Conservation (phyloP, 139 green algal species). For the Desmodesmus armatus region DNA sequence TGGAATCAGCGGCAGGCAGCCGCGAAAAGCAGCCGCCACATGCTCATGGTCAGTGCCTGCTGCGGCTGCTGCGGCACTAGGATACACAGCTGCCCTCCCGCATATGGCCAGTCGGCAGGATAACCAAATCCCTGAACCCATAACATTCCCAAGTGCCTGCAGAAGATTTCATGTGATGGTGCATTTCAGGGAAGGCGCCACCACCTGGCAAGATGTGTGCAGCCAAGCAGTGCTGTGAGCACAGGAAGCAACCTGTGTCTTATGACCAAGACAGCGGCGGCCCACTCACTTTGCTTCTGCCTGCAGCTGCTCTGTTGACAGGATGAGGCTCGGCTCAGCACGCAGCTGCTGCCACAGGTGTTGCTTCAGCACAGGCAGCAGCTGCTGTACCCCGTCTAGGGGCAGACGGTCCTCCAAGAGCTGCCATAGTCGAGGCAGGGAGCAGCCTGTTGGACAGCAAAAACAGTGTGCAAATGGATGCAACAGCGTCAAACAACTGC, state of each 20-base stretch:
- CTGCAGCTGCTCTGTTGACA: constrained; percentile 35
- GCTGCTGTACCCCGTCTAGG: background rate
- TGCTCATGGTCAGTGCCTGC: no score
- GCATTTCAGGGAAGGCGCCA: background rate
- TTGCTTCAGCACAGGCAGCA: constrained; percentile 18
- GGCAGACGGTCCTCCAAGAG: constrained; percentile 40
- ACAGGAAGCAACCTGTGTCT: no score
- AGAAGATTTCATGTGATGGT: background rate
- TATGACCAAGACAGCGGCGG: no score
- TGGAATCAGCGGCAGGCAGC: no score
- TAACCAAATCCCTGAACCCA: no score
- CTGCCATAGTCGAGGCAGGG: constrained; percentile 40
- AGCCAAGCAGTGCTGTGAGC: background rate
- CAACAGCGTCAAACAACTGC: background rate
- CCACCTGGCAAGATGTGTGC: background rate
- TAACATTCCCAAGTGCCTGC: no score
- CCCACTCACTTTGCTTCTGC: constrained; percentile 9
- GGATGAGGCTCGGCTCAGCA: background rate
- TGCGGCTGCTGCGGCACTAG: no score
- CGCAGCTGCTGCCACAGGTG: constrained; percentile 41
- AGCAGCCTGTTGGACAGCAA: constrained; percentile 26
- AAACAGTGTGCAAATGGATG: background rate
- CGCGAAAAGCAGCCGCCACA: no score
- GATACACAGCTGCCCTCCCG: no score
- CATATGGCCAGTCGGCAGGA: no score